Evolutionary conservation across 2,329 filamentous ascomycete genomes (phyloP).

Genomic region (Aspergillus ibericus): DNA sequence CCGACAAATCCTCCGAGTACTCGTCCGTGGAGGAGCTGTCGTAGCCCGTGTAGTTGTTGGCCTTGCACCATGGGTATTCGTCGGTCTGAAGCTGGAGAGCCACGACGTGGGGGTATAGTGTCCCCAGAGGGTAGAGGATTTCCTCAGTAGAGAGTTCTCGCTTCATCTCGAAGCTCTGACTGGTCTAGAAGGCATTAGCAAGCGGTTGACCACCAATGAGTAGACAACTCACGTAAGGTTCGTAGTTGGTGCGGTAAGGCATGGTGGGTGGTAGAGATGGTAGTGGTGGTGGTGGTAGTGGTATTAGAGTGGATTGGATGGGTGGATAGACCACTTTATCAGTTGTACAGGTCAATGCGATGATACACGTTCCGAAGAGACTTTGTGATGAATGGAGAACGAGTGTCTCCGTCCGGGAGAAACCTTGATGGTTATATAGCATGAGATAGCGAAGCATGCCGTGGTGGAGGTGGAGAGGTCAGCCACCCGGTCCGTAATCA

Average conservation of each 20-base stretch:
- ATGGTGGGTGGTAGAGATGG: conserved; percentile 25
- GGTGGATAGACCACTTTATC: neutral
- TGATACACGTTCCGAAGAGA: conserved; percentile 4
- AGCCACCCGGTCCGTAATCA: conserved; percentile 3
- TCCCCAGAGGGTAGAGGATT: conserved; percentile 32
- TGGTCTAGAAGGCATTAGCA: conserved; percentile 21
- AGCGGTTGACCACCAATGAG: neutral
- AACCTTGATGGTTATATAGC: conserved; percentile 20
- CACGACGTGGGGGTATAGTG: conserved; percentile 40
- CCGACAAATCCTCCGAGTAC: conserved; percentile 20
- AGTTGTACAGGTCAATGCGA: neutral
- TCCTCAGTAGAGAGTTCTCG: conserved; percentile 29
- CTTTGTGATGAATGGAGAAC: conserved; percentile 6
- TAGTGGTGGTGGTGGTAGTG: neutral
- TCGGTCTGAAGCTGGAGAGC: conserved; percentile 37
- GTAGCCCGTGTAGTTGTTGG: conserved; percentile 32
- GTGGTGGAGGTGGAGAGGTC: conserved; percentile 10
- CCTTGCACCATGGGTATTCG: conserved; percentile 24
- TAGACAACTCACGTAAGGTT: conserved; percentile 36
- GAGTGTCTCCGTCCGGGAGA: conserved; percentile 13
- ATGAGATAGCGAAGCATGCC: conserved; percentile 6
- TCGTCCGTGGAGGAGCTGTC: conserved; percentile 35
- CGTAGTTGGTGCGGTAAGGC: conserved; percentile 43
- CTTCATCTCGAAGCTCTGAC: conserved; percentile 29
- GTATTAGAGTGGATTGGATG: neutral